Evolutionary conservation across 768 basidiomycete species (phyloP), one percentile per base, ranked within the genome.

Genomic region (Sutorius australiensis): DNA sequence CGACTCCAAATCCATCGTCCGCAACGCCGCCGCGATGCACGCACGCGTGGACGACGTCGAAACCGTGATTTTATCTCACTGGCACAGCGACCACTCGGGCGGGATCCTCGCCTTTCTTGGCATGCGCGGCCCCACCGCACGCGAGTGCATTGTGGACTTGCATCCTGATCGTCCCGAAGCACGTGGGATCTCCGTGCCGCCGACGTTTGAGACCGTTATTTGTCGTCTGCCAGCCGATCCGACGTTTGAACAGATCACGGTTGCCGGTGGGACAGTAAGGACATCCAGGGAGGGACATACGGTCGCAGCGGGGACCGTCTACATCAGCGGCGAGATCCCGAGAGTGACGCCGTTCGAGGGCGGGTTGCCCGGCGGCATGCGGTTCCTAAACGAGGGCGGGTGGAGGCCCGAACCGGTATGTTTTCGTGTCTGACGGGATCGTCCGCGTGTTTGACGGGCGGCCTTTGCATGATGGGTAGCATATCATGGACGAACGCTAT

Each of bases 401-500:
- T 79, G 86, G 87, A 67, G 75, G 32, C 67, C 72, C 19, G 86
- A 88, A 61, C 76, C 79, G 68, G 86, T 84, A 42, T 47, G 54
- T 50, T 24, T 34, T 21, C 10, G n/a, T 46, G 27, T 34, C 28
- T 12, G 12, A 19, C 9, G 45, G 3, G 30, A 8, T 19, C 6
- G 9, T 5, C 4, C 6, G 33, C 6, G 33, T 31, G n/a, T 30
- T 37, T 12, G 40, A 17, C 21, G 19, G 24, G 24, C 24, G 24
- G 4, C n/a, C 46, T 1, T 8, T 30, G 8, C 32, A 37, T 3
- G 24, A 34, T 43, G 6, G 48, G 5, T 52, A 92, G 87, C 76
- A 85, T 45, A 82, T 93, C 57, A 82, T 86, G 82, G 91, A 92
- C 59, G 92, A 93, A 64, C 76, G 92, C 21, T 93, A 92, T 63